Percentiles rank a stretch among this genome's conserved stretches.
Evolutionary conservation across 805 yeast species (phyloP).

Genomic region (Kockiozyma suomiensis): DNA sequence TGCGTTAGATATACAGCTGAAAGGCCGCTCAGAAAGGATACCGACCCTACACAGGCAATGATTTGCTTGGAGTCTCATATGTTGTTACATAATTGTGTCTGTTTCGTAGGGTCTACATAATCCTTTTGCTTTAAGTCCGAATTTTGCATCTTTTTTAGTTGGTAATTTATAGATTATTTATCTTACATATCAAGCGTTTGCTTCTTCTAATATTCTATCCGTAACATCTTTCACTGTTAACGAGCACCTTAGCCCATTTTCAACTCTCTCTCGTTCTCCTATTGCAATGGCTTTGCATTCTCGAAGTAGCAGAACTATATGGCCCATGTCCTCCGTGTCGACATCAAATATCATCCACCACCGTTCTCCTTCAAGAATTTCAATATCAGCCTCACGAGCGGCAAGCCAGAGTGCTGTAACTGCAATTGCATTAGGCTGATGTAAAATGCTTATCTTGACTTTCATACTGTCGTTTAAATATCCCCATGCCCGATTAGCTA

Average conservation of each 20-base stretch:
- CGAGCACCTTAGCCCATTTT: neutral
- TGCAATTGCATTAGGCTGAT: slow-evolving; percentile 34
- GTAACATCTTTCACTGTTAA: slow-evolving; percentile 12
- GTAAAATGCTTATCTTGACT: slow-evolving; percentile 22
- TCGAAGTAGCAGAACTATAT: slow-evolving; percentile 34
- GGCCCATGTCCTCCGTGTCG: slow-evolving; percentile 35
- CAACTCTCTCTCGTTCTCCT: slow-evolving; percentile 15
- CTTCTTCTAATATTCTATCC: slow-evolving; percentile 13
- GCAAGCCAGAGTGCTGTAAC: slow-evolving; percentile 33
- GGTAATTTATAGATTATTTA: too few species aligned
- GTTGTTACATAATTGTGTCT: neutral
- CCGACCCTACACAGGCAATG: neutral
- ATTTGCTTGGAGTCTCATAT: neutral
- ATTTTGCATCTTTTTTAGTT: too few species aligned
- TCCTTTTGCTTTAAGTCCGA: neutral
- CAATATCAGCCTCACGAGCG: slow-evolving; percentile 25
- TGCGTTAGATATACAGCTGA: neutral
- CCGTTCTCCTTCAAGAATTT: slow-evolving; percentile 34
- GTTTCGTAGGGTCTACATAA: too few species aligned
- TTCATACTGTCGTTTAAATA: slow-evolving; percentile 27
- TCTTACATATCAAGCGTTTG: neutral
- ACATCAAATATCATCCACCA: slow-evolving; percentile 35
- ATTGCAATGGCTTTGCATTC: slow-evolving; percentile 35
- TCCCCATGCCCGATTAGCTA: slow-evolving; percentile 30
- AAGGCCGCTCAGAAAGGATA: neutral